phyloP scores from a whole-genome alignment of 2,329 filamentous ascomycete species.

The Rugonectria rugulosa region DNA sequence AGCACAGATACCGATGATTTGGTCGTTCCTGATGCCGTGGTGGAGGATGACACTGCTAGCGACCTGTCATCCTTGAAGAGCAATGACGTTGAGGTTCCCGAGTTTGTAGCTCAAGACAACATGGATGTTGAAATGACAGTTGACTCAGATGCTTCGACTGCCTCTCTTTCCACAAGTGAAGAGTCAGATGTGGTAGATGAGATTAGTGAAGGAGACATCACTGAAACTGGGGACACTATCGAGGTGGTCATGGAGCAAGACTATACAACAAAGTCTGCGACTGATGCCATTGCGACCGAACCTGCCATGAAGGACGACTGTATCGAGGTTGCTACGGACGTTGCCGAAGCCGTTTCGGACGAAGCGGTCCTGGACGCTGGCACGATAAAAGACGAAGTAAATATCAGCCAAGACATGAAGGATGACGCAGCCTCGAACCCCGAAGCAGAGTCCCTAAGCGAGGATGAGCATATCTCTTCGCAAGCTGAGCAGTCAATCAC shows the following conservation, averaged over 20 bases:
- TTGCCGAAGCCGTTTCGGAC: background rate
- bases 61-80: slow-evolving; percentile 28
- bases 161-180: background rate
- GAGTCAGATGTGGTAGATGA: background rate
- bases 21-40: too few relatives aligned
- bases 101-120: background rate
- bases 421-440: too few relatives aligned
- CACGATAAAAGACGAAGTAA: too few relatives aligned
- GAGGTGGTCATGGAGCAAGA: background rate
- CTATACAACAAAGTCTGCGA: background rate
- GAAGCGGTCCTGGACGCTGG: too few relatives aligned
- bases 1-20: background rate
- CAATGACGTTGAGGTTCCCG: slow-evolving; percentile 19
- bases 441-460: too few relatives aligned
- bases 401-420: too few relatives aligned
- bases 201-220: background rate
- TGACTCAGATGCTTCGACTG: slow-evolving; percentile 4
- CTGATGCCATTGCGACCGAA: background rate
- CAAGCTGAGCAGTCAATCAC: too few relatives aligned
- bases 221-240: background rate
- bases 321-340: background rate
- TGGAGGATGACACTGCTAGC: slow-evolving; percentile 17
- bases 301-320: background rate
- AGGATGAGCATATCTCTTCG: too few relatives aligned
- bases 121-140: background rate